Conservation (phyloP, 352 stramenopile genomes). For the Blastocystis sp. region DNA sequence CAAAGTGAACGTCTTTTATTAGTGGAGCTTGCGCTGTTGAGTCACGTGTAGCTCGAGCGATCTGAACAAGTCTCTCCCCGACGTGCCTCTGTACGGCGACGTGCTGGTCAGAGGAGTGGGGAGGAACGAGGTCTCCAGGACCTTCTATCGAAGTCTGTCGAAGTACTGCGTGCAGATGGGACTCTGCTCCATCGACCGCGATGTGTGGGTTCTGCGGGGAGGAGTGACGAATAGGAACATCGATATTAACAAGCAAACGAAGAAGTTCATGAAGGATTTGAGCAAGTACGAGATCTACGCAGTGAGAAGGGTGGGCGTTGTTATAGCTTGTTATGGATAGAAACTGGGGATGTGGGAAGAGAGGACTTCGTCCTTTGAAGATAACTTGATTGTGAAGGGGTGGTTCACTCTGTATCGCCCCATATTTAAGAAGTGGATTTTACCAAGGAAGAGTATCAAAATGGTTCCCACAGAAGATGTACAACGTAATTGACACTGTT, state of each 20-base stretch:
- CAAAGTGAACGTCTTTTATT: conserved; percentile 37
- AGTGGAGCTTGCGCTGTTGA: not conserved
- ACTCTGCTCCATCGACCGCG: conserved; percentile 13
- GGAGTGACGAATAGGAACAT: not conserved
- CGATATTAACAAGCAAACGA: conserved; percentile 22
- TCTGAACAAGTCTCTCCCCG: not conserved
- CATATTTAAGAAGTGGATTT: not conserved
- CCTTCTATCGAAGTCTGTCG: not conserved
- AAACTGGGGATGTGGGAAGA: conserved; percentile 50
- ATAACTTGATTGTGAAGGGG: not conserved
- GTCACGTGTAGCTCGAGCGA: not conserved
- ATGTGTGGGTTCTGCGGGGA: not conserved
- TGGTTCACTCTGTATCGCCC: conserved; percentile 46
- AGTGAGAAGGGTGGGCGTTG: not conserved
- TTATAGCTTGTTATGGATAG: not conserved
- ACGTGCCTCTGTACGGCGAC: not conserved
- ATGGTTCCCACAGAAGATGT: too few species aligned
- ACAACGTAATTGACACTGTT: not conserved
- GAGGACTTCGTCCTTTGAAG: conserved; percentile 10
- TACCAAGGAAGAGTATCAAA: not conserved
- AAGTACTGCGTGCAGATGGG: conserved; percentile 24
- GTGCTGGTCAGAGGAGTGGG: not conserved
- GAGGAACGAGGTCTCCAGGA: not conserved
- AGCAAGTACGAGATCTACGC: conserved; percentile 41
- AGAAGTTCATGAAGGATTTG: conserved; percentile 21